A percentile compares a stretch with the other conserved stretches of the same genome.
These are phyloP conservation scores for Hamigera avellanea DNA, from an alignment of 495 filamentous ascomycete species.

Conservation along the genomic window DNA sequence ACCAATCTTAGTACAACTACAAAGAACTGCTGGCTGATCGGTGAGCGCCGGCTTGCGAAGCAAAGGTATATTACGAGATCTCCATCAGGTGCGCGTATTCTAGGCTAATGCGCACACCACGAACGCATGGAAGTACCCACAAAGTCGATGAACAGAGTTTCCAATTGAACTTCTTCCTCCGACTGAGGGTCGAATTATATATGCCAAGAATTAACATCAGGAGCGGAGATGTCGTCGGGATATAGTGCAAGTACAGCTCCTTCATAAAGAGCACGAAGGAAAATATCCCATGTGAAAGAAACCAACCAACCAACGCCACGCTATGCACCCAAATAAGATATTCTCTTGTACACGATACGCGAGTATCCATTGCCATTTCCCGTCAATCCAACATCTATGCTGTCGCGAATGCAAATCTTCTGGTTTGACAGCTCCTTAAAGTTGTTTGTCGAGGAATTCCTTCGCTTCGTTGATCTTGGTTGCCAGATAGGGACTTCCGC, in stretches of 20 bases:
- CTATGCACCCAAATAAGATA: conserved; percentile 29
- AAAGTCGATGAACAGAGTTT: too few species aligned
- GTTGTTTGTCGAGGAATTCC: conserved; percentile 79
- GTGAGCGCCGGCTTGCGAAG: too few species aligned
- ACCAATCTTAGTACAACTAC: too few species aligned
- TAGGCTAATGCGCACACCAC: too few species aligned
- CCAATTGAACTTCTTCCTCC: too few species aligned
- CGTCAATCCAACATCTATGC: not conserved
- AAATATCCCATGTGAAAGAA: conserved; percentile 16
- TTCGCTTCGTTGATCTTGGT: conserved; percentile 98
- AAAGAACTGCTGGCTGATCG: too few species aligned
- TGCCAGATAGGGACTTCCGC: conserved; percentile 90
- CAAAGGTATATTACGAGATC: too few species aligned
- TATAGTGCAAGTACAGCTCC: conserved; percentile 20
- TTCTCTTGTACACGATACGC: conserved; percentile 9
- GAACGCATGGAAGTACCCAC: too few species aligned
- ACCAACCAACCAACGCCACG: conserved; percentile 31
- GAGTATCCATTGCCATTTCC: not conserved
- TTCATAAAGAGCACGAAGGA: conserved; percentile 10
- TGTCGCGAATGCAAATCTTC: not conserved
- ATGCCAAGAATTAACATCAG: conserved; percentile 12
- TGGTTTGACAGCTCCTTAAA: conserved; percentile 5
- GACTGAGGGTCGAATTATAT: conserved; percentile 2
- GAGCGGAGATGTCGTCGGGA: conserved; percentile 33
- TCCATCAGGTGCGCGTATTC: too few species aligned